Base-by-base conservation (phyloP, 2,329 filamentous ascomycete genomes). In the Fusarium dimerum region DNA sequence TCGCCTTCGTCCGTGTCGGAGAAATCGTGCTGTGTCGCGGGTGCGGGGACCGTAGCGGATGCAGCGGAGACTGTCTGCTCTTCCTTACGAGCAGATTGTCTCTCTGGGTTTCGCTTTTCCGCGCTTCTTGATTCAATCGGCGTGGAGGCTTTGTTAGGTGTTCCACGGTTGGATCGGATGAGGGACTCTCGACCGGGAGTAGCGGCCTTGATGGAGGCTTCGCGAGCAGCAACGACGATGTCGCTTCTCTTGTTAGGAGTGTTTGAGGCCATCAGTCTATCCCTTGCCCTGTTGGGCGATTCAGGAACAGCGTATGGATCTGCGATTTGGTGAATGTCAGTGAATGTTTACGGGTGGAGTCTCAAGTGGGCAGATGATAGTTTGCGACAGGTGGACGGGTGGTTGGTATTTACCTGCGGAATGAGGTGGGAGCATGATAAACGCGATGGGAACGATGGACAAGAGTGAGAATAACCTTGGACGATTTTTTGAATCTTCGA, bases 241-340 rank as follows among this genome's bases (percentile, higher is more conserved):
- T 57, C 61, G 11, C 48, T 54, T 38, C 58, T 56, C 39, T 53
- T 63, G 26, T 40, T 45, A 15, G 60, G 55, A 17, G 55, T 54
- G 11, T 49, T 52, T 1, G 46, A 20, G 30, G 41, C 36, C 44
- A 60, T 60, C 17, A 47, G 44, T 48, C 49, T 54, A 39, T 52
- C 51, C 44, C 47, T 47, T 6, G 51, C 38, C 38, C 45, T 53
- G 17, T 43, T 32, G 2, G 63, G 63, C 39, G 63, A 65, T 40
- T 39, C 40, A 30, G 63, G 61, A 20, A 64, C 50, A 32, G 65
- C 61, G 55, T 66, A 66, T 5, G 56, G 62, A 45, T 65, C 63
- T 66, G 43, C 15, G 15, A 26, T 39, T 32, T 36, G 34, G 2
- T 15, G 48, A 59, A 40, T 58, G 54, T 49, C 13, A 41, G 29